phyloP scores from a whole-genome alignment of 257 asterid genomes.

The Solanum boliviense region DNA sequence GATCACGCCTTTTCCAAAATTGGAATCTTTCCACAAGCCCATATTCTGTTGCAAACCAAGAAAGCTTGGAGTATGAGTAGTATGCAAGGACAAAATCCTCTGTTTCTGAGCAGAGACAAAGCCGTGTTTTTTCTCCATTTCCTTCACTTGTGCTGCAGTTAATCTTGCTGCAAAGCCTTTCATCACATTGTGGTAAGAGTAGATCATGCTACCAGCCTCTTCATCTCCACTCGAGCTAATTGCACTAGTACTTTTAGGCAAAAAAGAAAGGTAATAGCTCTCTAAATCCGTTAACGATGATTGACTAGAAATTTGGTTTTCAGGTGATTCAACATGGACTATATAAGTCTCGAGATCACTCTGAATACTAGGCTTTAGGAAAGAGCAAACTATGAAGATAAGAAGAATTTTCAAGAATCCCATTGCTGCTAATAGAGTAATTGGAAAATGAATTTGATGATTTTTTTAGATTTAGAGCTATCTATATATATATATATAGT shows the following conservation, averaged over 20 bases:
- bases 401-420: background rate
- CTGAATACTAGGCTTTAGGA: background rate
- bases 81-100: conserved; percentile 14
- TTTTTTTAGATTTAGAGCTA: background rate
- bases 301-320: background rate
- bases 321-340: conserved; percentile 23
- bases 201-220: background rate
- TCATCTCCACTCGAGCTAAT: background rate
- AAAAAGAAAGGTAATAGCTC: conserved; percentile 27
- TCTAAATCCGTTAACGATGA: conserved; percentile 6
- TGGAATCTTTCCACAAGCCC: conserved; percentile 42
- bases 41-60: conserved; percentile 28
- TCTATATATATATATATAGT: background rate
- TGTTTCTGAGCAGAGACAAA: conserved; percentile 27
- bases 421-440: background rate
- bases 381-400: background rate
- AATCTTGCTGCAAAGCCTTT: conserved; percentile 44
- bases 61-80: conserved; percentile 38
- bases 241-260: conserved; percentile 1
- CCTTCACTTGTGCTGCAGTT: conserved; percentile 17
- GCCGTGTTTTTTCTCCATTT: conserved; percentile 17
- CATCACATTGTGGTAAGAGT: conserved; percentile 27
- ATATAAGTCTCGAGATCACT: conserved; percentile 19
- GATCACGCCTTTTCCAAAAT: conserved; percentile 36
- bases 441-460: background rate